Conservation (phyloP, 2,329 filamentous ascomycete species). For the Diaporthe citriasiana region DNA sequence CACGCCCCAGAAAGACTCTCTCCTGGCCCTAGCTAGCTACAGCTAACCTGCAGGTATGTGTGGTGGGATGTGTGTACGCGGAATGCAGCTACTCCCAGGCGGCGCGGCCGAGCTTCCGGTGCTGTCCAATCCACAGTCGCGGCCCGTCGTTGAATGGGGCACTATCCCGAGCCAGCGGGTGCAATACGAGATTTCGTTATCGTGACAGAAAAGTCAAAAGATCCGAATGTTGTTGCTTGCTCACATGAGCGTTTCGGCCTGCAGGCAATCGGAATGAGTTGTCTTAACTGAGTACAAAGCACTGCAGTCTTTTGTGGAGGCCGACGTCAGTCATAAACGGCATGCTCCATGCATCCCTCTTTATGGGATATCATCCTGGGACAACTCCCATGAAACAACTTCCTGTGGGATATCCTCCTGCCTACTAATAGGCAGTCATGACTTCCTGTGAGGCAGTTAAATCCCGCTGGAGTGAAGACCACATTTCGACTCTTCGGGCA, state of each 20-base stretch:
- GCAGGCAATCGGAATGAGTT: conserved; percentile 13
- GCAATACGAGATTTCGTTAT: conserved; percentile 37
- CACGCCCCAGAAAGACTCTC: background rate
- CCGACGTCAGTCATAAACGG: conserved; percentile 3
- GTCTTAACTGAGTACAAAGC: background rate
- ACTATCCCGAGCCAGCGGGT: conserved; percentile 22
- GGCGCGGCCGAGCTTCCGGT: conserved; percentile 21
- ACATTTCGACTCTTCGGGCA: background rate
- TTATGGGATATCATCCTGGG: background rate
- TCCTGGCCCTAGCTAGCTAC: background rate
- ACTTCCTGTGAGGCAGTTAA: background rate
- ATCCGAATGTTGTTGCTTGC: conserved; percentile 3
- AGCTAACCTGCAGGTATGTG: conserved; percentile 18
- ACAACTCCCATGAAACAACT: background rate
- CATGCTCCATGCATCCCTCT: background rate
- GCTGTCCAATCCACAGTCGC: conserved; percentile 14
- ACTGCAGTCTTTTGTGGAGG: background rate
- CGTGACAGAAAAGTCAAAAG: conserved; percentile 9
- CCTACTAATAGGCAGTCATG: background rate
- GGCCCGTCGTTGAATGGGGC: conserved; percentile 23
- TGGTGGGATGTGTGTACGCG: conserved; percentile 26
- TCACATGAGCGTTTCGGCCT: conserved; percentile 30
- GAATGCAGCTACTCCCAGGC: conserved; percentile 24
- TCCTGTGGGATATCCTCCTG: background rate
- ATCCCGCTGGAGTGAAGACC: background rate